A percentile compares a stretch with the other conserved stretches of the same genome.
Evolutionary conservation across 139 green algal genomes (phyloP).

Genomic region (Tetratostichococcus sp.): DNA sequence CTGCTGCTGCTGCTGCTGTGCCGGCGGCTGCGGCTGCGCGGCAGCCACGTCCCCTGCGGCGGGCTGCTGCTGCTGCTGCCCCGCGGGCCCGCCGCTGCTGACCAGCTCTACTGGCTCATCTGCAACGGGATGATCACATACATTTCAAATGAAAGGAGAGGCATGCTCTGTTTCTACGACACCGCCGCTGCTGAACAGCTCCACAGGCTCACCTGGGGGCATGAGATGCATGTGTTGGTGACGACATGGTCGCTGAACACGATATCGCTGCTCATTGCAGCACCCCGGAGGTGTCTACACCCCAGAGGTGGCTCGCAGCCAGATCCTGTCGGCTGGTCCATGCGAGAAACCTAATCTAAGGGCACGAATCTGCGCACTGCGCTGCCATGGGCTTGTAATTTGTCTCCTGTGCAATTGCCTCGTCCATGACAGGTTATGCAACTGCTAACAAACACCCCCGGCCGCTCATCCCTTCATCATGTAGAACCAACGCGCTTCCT

Average conservation of each 20-base stretch:
- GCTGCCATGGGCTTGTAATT: background rate
- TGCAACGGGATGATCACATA: background rate
- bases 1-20: slow-evolving; percentile 6
- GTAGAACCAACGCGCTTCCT: no score
- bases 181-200: slow-evolving; percentile 35
- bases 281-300: no score
- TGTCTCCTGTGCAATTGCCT: background rate
- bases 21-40: background rate
- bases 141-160: no score
- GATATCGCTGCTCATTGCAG: no score
- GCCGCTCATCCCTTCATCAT: no score
- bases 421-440: no score
- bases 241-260: no score
- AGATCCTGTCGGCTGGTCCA: no score
- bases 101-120: slow-evolving; percentile 29
- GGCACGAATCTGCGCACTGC: no score
- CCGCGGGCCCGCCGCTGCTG: slow-evolving; percentile 25
- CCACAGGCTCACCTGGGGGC: slow-evolving; percentile 21
- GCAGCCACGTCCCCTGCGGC: slow-evolving; percentile 15
- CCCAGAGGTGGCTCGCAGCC: no score
- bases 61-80: slow-evolving; percentile 7
- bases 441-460: background rate
- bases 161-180: slow-evolving; percentile 20
- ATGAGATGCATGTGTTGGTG: no score
- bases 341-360: no score